Evolutionary conservation across 2,329 filamentous ascomycete species (phyloP), one percentile per base, ranked within the genome.

Genomic region (Colletotrichum cereale): DNA sequence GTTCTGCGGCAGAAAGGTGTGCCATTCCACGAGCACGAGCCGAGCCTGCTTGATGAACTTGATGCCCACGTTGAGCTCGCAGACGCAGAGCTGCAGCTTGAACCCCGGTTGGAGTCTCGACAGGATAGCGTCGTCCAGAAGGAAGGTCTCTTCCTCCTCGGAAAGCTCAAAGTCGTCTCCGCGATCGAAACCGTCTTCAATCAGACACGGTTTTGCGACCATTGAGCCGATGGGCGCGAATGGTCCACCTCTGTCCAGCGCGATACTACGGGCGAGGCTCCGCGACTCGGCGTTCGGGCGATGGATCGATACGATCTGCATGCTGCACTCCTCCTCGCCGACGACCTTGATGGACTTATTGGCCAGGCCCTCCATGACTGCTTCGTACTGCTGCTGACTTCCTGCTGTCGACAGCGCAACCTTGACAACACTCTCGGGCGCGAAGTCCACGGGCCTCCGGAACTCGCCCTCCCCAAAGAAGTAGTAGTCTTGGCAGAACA

Each of bases 1-100:
- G 74, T 91, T 88, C 78, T 95, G 93, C 0, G 88, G 86, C 34
- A 95, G 82, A 67, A 89, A 89, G 0, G 84, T 87, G 77, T 92
- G 89, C 77, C 92, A 93, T 0, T 87, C 88, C 3, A 89, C 89
- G 67, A 88, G 86, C 14, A 91, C 78, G 0, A 84, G 84, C 36
- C 82, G 78, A 21, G 92, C 78, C 2, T 84, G 80, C 77, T 91
- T 91, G 77, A 95, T 88, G 78, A 92, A 94, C 73, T 84, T 85
- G 31, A 93, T 71, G 2, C 89, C 91, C 31, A 91, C 89, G 75
- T 86, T 87, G 31, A 93, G 80, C 68, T 89, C 83, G 74, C 86
- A 88, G 12, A 93, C 82, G 0, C 79, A 81, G 0, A 88, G 80
- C 34, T 86, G 84, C 42, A 93, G 75, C 79, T 91, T 92, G 85